A percentile compares a stretch with the other conserved stretches of the same genome.
Evolutionary conservation across 768 basidiomycete genomes (phyloP).

Genomic region (Panaeolus cyanescens): DNA sequence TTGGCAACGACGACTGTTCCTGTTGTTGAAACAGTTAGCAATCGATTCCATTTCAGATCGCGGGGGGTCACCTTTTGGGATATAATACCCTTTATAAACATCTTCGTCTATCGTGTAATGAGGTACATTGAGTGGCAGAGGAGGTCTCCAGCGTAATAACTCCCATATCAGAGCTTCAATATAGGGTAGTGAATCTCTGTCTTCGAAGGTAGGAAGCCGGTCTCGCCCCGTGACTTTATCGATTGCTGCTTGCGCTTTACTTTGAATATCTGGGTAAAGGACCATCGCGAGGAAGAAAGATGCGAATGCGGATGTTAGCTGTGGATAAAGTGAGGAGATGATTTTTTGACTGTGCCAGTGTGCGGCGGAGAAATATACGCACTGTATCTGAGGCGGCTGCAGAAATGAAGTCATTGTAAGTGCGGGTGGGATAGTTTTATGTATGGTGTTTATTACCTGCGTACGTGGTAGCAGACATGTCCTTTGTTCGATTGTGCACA

Average conservation of each 20-base stretch:
- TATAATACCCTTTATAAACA: constrained; percentile 25
- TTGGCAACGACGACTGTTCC: constrained; percentile 13
- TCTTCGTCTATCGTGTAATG: constrained; percentile 27
- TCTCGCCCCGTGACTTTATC: constrained; percentile 26
- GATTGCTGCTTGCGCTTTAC: constrained; percentile 31
- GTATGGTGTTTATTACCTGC: constrained; percentile 7
- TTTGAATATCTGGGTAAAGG: constrained; percentile 27
- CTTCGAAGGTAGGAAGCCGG: constrained; percentile 25
- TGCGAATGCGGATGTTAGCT: constrained; percentile 17
- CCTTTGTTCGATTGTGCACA: constrained; percentile 4
- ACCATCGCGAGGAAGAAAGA: constrained; percentile 30
- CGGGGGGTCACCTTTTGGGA: constrained; percentile 19
- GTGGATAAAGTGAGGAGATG: neutral
- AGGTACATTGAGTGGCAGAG: constrained; percentile 19
- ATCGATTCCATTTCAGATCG: too few species aligned
- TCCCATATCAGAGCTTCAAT: constrained; percentile 13
- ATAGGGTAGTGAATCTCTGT: constrained; percentile 23
- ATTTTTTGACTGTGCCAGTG: neutral
- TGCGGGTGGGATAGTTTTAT: neutral
- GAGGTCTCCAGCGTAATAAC: constrained; percentile 19
- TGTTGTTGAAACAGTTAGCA: neutral
- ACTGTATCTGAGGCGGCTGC: constrained; percentile 19
- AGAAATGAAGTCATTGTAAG: neutral
- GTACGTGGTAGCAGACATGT: constrained; percentile 11
- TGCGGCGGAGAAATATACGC: neutral